These are phyloP conservation scores for Jackrogersella minutella DNA, from an alignment of 495 filamentous ascomycete genomes.

Conservation along the genomic window DNA sequence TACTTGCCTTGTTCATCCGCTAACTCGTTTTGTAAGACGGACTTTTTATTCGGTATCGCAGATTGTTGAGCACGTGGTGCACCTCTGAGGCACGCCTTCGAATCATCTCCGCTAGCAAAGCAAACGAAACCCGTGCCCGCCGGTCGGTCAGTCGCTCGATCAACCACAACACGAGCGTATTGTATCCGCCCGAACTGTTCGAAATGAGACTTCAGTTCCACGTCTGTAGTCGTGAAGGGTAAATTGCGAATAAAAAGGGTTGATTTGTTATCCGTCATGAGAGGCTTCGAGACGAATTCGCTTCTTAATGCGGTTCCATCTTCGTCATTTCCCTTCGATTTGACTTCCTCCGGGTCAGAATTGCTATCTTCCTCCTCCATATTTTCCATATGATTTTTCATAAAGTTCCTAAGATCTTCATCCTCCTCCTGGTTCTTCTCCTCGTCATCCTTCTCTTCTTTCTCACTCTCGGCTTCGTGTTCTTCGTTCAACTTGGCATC, in stretches of 20 bases:
- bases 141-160: slow-evolving; percentile 81
- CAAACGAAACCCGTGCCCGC: slow-evolving; percentile 95
- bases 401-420: slow-evolving; percentile 52
- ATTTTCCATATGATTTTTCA: slow-evolving; percentile 56
- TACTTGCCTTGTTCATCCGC: slow-evolving; percentile 81
- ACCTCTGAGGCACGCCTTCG: slow-evolving; percentile 71
- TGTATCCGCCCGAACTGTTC: slow-evolving; percentile 79
- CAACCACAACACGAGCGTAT: slow-evolving; percentile 89
- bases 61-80: slow-evolving; percentile 67
- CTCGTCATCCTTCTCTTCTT: slow-evolving; percentile 46
- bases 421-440: slow-evolving; percentile 47
- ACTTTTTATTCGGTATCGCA: slow-evolving; percentile 66
- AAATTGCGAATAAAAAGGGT: slow-evolving; percentile 96
- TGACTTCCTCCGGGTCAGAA: slow-evolving; percentile 54
- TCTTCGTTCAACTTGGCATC: slow-evolving; percentile 42
- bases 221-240: slow-evolving; percentile 84
- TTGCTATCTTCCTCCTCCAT: slow-evolving; percentile 61
- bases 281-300: slow-evolving; percentile 46
- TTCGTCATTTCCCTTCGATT: slow-evolving; percentile 47
- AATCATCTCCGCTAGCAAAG: slow-evolving; percentile 81
- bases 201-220: slow-evolving; percentile 83
- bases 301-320: slow-evolving; percentile 49
- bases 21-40: slow-evolving; percentile 82
- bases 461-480: slow-evolving; percentile 38
- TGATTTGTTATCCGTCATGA: slow-evolving; percentile 64